phyloP scores from a whole-genome alignment of 768 basidiomycete species.

The Calocybe indica region DNA sequence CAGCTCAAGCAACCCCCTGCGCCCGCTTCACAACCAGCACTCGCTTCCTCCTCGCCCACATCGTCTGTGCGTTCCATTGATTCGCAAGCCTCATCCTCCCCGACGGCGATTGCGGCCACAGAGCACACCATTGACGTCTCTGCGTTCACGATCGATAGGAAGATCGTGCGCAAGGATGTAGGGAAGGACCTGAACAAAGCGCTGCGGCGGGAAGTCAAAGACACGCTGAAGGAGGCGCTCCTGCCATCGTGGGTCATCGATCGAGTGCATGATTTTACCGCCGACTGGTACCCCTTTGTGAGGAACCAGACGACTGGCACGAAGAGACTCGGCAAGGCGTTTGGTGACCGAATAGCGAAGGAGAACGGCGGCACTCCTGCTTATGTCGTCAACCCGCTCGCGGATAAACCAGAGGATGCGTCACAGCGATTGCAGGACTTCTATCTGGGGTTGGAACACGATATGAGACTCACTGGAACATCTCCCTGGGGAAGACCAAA shows the following conservation, averaged over 20 bases:
- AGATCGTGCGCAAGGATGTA: slow-evolving; percentile 48
- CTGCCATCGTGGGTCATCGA: slow-evolving; percentile 55
- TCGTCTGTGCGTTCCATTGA: slow-evolving; percentile 27
- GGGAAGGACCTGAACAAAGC: slow-evolving; percentile 47
- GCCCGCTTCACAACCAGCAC: slow-evolving; percentile 18
- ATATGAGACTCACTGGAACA: slow-evolving; percentile 41
- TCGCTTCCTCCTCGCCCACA: slow-evolving; percentile 23
- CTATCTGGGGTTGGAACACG: slow-evolving; percentile 59
- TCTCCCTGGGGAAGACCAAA: slow-evolving; percentile 7
- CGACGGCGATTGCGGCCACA: neutral
- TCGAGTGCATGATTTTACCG: slow-evolving; percentile 49
- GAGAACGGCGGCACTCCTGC: slow-evolving; percentile 10
- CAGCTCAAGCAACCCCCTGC: slow-evolving; percentile 17
- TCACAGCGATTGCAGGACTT: slow-evolving; percentile 64
- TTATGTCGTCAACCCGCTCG: slow-evolving; percentile 37
- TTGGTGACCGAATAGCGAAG: slow-evolving; percentile 18
- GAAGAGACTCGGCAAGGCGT: slow-evolving; percentile 1
- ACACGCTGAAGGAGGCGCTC: slow-evolving; percentile 31
- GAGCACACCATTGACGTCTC: slow-evolving; percentile 47
- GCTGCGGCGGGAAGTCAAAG: slow-evolving; percentile 51
- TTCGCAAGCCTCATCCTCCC: slow-evolving; percentile 6
- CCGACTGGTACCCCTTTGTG: slow-evolving; percentile 54
- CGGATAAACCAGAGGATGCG: slow-evolving; percentile 46
- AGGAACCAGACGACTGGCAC: slow-evolving; percentile 15
- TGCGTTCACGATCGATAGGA: slow-evolving; percentile 50